These are phyloP conservation scores for Xylariomycetidae sp. DNA, from an alignment of 2,329 filamentous ascomycete species.

Conservation along the genomic window DNA sequence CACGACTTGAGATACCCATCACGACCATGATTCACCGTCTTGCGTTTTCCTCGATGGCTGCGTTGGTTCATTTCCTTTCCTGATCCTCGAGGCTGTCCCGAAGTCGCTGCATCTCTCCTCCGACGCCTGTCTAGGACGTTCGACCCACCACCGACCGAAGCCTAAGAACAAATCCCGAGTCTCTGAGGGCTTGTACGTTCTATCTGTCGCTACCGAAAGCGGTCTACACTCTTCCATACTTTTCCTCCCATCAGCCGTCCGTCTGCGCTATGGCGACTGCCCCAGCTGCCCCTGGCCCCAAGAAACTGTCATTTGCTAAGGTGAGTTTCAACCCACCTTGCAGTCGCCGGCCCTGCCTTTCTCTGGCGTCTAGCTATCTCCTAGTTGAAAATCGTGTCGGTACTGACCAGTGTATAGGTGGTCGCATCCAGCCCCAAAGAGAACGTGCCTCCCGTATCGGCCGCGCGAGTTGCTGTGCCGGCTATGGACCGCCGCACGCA, in stretches of 20 bases:
- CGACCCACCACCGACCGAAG: no score
- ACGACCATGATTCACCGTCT: conserved; percentile 52
- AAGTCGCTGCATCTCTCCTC: conserved; percentile 17
- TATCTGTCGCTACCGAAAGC: conserved; percentile 14
- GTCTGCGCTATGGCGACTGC: conserved; percentile 22
- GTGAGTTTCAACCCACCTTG: no score
- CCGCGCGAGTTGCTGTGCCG: conserved; percentile 26
- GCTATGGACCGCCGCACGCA: conserved; percentile 23
- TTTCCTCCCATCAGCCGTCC: conserved; percentile 4
- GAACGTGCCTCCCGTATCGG: conserved; percentile 15
- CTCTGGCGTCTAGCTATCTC: no score
- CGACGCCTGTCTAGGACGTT: no score
- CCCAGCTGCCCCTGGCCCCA: conserved; percentile 21
- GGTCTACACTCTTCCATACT: conserved; percentile 8
- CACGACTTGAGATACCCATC: conserved; percentile 31
- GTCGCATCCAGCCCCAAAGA: conserved; percentile 27
- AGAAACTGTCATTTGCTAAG: conserved; percentile 29
- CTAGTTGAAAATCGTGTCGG: conserved; percentile 2
- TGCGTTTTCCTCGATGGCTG: conserved; percentile 43
- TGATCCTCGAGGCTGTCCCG: conserved; percentile 36
- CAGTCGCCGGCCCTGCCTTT: no score
- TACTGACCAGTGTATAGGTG: no score
- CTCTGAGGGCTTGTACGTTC: conserved; percentile 4
- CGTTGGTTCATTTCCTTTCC: conserved; percentile 48
- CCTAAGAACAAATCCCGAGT: conserved; percentile 13